Base-by-base conservation (phyloP, 2,329 filamentous ascomycete genomes). In the Herpotrichia juniperi region DNA sequence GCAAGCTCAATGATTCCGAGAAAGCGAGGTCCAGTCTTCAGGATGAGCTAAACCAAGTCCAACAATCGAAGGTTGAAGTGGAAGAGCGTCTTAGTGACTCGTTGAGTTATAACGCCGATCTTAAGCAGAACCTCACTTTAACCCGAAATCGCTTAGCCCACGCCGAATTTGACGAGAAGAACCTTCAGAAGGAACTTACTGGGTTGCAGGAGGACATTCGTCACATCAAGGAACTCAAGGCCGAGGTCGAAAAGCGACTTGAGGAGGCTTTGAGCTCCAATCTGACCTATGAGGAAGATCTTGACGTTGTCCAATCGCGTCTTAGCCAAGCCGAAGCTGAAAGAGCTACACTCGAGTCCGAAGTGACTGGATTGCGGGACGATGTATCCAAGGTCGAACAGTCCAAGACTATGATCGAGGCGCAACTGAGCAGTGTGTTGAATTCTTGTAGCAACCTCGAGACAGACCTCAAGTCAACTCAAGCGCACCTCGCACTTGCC, bases 1-100 rank as follows among this genome's bases (percentile, higher is more conserved):
- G 58, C 7, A 60, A 64, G 32, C 51, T 72, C 3, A 52, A 59
- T 9, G 22, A 28, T 3, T 68, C 65, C 8, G 57, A 68, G 46
- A 40, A 53, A 24, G 61, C 54, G 39, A 61, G 51, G 16, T 48
- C 47, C 8, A 46, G 52, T 6, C 53, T 72, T 7, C 49, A 57
- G 25, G 40, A 47, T 9, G 60, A 69, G 17, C 46, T 72, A 9
- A 56, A 59, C 3, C 40, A 62, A 4, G 48, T 58, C 2, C 53
- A 50, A 11, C 50, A 48, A 7, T 50, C 55, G 21, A 54, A 50
- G 40, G 25, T 32, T 3, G 53, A 58, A 9, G 10, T 48, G 14
- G 53, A 58, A 22, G 31, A 34, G 24, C 43, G 42, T 26, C 37
- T 58, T n/a, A 39, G 43, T 8, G 43, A 44, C 37, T 45, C 42